Base-by-base conservation (phyloP, 345 rosid species). In the Euclidium syriacum region DNA sequence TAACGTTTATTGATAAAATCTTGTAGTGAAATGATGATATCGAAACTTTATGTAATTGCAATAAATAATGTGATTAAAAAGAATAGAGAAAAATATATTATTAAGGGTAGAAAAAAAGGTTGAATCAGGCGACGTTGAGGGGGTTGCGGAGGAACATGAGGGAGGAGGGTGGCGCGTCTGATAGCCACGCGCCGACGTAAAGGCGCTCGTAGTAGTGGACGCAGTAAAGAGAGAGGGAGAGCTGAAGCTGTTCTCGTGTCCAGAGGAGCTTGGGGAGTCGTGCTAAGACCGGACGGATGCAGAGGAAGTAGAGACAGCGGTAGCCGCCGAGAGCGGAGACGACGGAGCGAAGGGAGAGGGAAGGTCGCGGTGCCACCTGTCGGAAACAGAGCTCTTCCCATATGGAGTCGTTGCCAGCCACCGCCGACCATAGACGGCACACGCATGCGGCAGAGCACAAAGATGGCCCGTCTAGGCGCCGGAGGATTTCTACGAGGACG, bases 341-440 rank as follows among this genome's bases (percentile, higher is more conserved):
- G 18, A 92, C 83, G 1, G 91, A 80, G 16, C 96, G 83, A 19
- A 85, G 79, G 19, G 75, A 55, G 38, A 79, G 63, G 3, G 91
- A 64, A 10, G 95, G 83, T 9, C 83, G 81, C 14, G 88, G 83
- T 7, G 80, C 67, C 9, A 81, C 77, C 69, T 85, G 92, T 62
- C 86, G 82, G 78, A 92, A 84, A 78, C 98, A 92, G 58, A 89
- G 85, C 72, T 87, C 75, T 67, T 92, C 98, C 98, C 98, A 92
- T 34, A 85, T 70, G 8, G 91, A 79, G 72, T 92, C 95, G 65
- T 71, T 78, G 18, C 85, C 80, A 62, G 86, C 76, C 23, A 89
- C 74, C 58, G 83, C 67, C 59, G 79, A 81, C 98, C 98, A 92
- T 55, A 87, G 91, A 16, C 90, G 84, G 72, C 98, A 92, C 44